These are phyloP conservation scores for Aspergillus cristatus DNA, from an alignment of 495 filamentous ascomycete genomes.

Conservation along the genomic window DNA sequence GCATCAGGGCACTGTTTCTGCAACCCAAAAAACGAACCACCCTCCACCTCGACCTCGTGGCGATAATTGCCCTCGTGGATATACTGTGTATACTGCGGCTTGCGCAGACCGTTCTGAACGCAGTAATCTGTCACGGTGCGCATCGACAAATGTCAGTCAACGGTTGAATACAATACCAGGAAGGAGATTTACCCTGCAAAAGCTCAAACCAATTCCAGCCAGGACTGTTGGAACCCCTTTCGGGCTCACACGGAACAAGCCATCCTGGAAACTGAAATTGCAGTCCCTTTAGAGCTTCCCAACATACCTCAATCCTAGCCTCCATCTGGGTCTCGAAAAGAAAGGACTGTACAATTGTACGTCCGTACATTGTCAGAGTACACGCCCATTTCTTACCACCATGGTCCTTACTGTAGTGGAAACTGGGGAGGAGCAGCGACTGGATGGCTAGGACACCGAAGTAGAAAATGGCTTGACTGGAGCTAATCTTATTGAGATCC, in stretches of 20 bases:
- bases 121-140: slow-evolving; percentile 15
- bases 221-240: slow-evolving; percentile 4
- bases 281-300: slow-evolving; percentile 15
- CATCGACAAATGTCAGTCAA: not conserved
- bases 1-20: slow-evolving; percentile 11
- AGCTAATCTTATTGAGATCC: too few relatives aligned
- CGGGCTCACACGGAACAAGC: slow-evolving; percentile 20
- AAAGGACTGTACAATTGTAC: slow-evolving; percentile 15
- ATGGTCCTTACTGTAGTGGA: slow-evolving; percentile 7
- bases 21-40: slow-evolving; percentile 7
- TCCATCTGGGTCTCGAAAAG: slow-evolving; percentile 1
- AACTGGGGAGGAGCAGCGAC: slow-evolving; percentile 16
- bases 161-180: not conserved
- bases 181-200: slow-evolving; percentile 18
- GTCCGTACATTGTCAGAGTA: slow-evolving; percentile 22
- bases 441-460: slow-evolving; percentile 22
- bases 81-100: slow-evolving; percentile 15
- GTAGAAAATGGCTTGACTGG: slow-evolving; percentile 20
- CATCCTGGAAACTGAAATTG: slow-evolving; percentile 14
- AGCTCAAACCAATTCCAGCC: slow-evolving; percentile 23
- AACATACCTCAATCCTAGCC: slow-evolving; percentile 21
- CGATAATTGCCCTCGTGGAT: slow-evolving; percentile 9
- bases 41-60: slow-evolving; percentile 15
- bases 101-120: slow-evolving; percentile 4
- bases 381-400: slow-evolving; percentile 13